phyloP scores from a whole-genome alignment of 2,329 filamentous ascomycete genomes.

The Parasarocladium wereldwijsianum region DNA sequence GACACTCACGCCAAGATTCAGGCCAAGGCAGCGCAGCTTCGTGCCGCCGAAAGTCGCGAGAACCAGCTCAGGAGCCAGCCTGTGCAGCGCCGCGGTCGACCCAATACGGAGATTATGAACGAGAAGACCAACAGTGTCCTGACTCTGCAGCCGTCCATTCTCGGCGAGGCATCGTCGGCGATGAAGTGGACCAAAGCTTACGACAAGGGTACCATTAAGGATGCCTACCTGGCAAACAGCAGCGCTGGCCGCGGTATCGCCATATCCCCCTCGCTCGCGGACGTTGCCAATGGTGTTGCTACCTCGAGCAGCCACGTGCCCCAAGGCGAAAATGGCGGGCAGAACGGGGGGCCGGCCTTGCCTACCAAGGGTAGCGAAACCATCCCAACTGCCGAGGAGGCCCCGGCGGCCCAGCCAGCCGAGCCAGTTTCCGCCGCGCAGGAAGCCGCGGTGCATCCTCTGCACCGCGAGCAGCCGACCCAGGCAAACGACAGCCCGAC shows the following conservation, averaged over 20 bases:
- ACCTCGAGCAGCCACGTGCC: constrained; percentile 5
- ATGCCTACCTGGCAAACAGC: constrained; percentile 67
- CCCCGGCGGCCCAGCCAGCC: constrained; percentile 2
- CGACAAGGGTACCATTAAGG: constrained; percentile 74
- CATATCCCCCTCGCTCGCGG: constrained; percentile 19
- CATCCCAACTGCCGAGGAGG: constrained; percentile 5
- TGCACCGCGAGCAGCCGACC: background rate
- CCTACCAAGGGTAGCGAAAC: constrained; percentile 23
- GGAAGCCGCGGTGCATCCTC: constrained; percentile 1
- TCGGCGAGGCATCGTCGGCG: constrained; percentile 77
- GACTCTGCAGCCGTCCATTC: constrained; percentile 71
- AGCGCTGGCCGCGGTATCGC: constrained; percentile 52
- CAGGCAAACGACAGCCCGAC: constrained; percentile 1
- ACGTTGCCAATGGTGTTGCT: constrained; percentile 15
- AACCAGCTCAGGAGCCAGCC: constrained; percentile 21
- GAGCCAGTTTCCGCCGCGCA: constrained; percentile 3
- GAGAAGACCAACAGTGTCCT: constrained; percentile 81
- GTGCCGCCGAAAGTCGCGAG: constrained; percentile 53
- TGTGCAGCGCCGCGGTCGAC: constrained; percentile 35
- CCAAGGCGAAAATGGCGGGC: constrained; percentile 5
- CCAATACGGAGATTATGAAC: constrained; percentile 39
- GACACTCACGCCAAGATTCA: constrained; percentile 92
- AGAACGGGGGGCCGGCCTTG: constrained; percentile 21
- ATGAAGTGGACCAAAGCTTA: constrained; percentile 97
- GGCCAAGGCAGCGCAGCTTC: constrained; percentile 73